phyloP scores from a whole-genome alignment of 495 filamentous ascomycete genomes.

The Haplographium delicatum region DNA sequence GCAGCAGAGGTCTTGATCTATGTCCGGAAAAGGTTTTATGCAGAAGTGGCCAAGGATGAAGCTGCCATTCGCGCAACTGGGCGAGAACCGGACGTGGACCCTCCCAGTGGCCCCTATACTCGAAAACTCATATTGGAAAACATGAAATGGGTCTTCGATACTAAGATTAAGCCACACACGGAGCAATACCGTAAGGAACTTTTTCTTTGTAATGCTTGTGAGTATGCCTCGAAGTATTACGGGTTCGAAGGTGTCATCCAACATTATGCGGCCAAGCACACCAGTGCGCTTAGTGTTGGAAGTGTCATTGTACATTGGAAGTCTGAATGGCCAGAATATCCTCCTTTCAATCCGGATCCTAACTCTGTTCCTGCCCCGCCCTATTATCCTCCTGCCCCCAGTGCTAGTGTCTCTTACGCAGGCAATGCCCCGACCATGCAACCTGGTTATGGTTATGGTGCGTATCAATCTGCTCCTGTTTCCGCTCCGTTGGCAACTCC shows the following conservation, averaged over 20 bases:
- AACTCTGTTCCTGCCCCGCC: constrained; percentile 2
- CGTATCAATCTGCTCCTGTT: constrained; percentile 30
- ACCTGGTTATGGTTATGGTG: constrained; percentile 29
- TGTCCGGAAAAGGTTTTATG: constrained; percentile 58
- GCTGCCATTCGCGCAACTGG: constrained; percentile 38
- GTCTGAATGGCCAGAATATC: constrained; percentile 70
- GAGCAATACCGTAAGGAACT: constrained; percentile 59
- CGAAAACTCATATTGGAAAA: constrained; percentile 67
- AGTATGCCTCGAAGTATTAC: constrained; percentile 55
- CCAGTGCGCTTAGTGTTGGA: constrained; percentile 57
- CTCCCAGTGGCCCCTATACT: constrained; percentile 47
- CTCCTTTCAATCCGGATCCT: constrained; percentile 61
- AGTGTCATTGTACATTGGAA: constrained; percentile 70
- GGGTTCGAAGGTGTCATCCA: constrained; percentile 74
- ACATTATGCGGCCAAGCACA: constrained; percentile 78
- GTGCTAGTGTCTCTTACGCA: constrained; percentile 14
- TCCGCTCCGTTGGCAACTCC: constrained; percentile 16
- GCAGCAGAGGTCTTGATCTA: constrained; percentile 59
- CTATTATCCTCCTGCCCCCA: constrained; percentile 20
- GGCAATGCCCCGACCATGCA: constrained; percentile 13
- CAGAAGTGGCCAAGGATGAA: constrained; percentile 47
- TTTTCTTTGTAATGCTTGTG: constrained; percentile 69
- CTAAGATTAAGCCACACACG: constrained; percentile 62
- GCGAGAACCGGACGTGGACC: constrained; percentile 34
- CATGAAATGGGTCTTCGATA: constrained; percentile 81